phyloP scores from a whole-genome alignment of 208 protist species.

The Leishmania gerbilli region DNA sequence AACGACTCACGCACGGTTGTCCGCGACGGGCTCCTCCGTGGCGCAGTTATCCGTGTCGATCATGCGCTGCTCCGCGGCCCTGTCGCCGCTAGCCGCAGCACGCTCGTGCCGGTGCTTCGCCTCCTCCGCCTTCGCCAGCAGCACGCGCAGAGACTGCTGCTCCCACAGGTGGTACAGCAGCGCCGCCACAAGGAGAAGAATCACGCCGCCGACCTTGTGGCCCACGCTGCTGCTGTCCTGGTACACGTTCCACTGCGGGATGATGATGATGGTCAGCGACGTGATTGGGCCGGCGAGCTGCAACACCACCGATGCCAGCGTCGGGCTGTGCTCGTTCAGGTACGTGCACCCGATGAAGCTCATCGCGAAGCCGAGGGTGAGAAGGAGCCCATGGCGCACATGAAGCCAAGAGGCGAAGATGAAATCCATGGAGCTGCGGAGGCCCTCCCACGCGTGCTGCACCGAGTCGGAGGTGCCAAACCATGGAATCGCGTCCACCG shows the following conservation, averaged over 20 bases:
- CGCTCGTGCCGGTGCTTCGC: constrained; percentile 1
- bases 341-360: constrained; percentile 83
- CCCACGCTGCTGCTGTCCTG: constrained; percentile 56
- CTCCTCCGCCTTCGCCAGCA: constrained; percentile 31
- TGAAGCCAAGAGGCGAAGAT: constrained; percentile 72
- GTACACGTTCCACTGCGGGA: constrained; percentile 82
- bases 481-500: constrained; percentile 76
- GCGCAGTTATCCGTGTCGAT: neutral
- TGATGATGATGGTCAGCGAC: constrained; percentile 69
- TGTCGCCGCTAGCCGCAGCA: neutral
- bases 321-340: constrained; percentile 85
- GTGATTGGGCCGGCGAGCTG: constrained; percentile 81
- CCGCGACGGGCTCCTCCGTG: neutral
- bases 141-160: constrained; percentile 49
- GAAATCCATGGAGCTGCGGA: constrained; percentile 51
- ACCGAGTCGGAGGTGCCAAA: constrained; percentile 59
- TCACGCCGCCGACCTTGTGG: constrained; percentile 72
- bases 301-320: constrained; percentile 79
- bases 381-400: constrained; percentile 66
- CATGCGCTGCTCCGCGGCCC: neutral
- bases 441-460: constrained; percentile 49
- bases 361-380: constrained; percentile 74
- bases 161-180: constrained; percentile 83
- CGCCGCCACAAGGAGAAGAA: constrained; percentile 61
- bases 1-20: neutral